Evolutionary conservation across 371 early-diverging fungal genomes (phyloP).

Genomic region (Parasitella parasitica): DNA sequence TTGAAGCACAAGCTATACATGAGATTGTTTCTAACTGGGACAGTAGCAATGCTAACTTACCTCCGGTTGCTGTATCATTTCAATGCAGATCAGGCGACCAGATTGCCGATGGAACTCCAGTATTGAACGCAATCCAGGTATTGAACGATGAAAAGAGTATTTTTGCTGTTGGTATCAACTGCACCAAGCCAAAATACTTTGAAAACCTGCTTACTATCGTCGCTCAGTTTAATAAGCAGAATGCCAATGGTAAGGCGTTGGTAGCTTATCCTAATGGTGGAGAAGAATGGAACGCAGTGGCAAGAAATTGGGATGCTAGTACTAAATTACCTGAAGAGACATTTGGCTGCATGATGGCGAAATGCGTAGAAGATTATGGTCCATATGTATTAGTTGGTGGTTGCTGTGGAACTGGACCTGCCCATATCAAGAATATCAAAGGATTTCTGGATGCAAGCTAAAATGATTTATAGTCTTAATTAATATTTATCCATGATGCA

Average conservation of each 20-base stretch:
- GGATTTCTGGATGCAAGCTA: neutral
- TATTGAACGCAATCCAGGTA: constrained; percentile 20
- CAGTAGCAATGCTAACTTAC: neutral
- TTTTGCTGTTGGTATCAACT: constrained; percentile 58
- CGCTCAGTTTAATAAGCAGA: neutral
- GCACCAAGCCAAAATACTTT: constrained; percentile 51
- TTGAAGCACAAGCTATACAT: constrained; percentile 52
- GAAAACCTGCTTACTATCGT: constrained; percentile 11
- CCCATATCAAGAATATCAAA: constrained; percentile 26
- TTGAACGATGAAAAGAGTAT: constrained; percentile 25
- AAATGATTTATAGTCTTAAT: too few relatives aligned
- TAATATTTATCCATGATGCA: too few relatives aligned
- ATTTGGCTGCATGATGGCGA: constrained; percentile 32
- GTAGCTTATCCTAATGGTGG: constrained; percentile 51
- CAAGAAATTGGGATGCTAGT: constrained; percentile 27
- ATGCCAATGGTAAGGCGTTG: constrained; percentile 15
- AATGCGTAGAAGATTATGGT: constrained; percentile 19
- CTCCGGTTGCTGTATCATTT: constrained; percentile 42
- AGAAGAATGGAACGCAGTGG: constrained; percentile 41
- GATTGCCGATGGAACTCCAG: constrained; percentile 43
- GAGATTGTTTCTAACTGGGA: constrained; percentile 15
- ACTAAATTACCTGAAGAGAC: constrained; percentile 21
- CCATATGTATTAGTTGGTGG: constrained; percentile 47
- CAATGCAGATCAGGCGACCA: constrained; percentile 37
- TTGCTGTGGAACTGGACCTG: constrained; percentile 48